Conservation (phyloP, 2,329 filamentous ascomycete genomes). For the Colletotrichum magnum region DNA sequence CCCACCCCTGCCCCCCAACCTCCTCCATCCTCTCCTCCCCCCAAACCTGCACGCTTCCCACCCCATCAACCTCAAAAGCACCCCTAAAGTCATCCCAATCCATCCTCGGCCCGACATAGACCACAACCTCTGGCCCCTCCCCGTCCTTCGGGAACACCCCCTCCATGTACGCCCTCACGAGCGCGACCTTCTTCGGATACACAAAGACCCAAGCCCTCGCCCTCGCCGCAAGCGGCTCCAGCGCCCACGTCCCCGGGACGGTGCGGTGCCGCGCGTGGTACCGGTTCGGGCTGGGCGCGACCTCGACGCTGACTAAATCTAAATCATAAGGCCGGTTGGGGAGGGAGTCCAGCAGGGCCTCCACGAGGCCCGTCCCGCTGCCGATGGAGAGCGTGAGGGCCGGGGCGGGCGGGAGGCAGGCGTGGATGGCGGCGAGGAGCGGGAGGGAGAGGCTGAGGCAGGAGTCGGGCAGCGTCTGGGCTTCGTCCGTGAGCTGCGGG, state of each 20-base stretch:
- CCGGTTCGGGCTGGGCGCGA: conserved; percentile 24
- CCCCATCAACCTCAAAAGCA: neutral
- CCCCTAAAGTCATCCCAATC: conserved; percentile 28
- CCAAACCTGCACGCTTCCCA: conserved; percentile 14
- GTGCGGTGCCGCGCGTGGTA: conserved; percentile 37
- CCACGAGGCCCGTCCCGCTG: conserved; percentile 49
- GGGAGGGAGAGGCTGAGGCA: conserved; percentile 48
- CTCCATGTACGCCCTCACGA: conserved; percentile 48
- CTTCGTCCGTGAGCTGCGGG: conserved; percentile 18
- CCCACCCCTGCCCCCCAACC: conserved; percentile 25
- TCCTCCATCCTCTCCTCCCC: conserved; percentile 27
- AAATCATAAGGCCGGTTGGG: conserved; percentile 18
- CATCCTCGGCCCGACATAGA: conserved; percentile 33
- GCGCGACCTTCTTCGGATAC: conserved; percentile 50
- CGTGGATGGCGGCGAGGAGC: conserved; percentile 43
- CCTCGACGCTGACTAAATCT: conserved; percentile 33
- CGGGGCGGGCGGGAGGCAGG: conserved; percentile 21
- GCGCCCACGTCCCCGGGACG: conserved; percentile 51
- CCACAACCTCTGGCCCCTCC: conserved; percentile 1
- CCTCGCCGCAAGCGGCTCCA: conserved; percentile 46
- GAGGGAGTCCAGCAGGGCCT: conserved; percentile 44
- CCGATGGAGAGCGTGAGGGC: conserved; percentile 46
- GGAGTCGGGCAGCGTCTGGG: conserved; percentile 44
- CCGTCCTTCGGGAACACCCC: neutral
- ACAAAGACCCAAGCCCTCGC: conserved; percentile 49